These are phyloP conservation scores for Kwoniella newhampshirensis DNA, from an alignment of 768 basidiomycete genomes.

Conservation along the genomic window DNA sequence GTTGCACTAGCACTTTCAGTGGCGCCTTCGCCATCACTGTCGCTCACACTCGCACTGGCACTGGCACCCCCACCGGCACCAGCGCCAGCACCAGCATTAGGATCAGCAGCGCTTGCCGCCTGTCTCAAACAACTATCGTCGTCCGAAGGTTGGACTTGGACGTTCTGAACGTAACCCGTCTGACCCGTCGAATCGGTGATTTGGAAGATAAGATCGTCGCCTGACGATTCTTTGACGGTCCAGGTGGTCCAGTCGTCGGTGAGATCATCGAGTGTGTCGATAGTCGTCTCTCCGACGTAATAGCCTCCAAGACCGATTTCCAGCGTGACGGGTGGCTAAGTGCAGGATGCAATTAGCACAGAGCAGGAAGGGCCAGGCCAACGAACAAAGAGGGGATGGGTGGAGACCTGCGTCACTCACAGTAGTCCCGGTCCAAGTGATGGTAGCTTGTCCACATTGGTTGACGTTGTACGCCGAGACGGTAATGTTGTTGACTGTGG, in stretches of 20 bases:
- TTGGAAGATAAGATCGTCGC: constrained; percentile 43
- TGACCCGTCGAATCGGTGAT: constrained; percentile 39
- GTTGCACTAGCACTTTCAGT: no score
- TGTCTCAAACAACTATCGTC: constrained; percentile 29
- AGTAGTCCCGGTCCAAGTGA: constrained; percentile 42
- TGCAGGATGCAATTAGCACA: neutral
- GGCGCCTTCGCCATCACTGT: no score
- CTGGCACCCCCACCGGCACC: neutral
- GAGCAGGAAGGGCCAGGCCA: neutral
- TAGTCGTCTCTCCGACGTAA: constrained; percentile 38
- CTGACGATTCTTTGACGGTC: constrained; percentile 35
- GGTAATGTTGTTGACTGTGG: constrained; percentile 41
- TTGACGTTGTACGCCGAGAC: constrained; percentile 37
- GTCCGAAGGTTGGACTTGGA: constrained; percentile 28
- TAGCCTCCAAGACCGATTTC: constrained; percentile 45
- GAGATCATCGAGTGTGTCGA: constrained; percentile 29
- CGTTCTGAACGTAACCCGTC: constrained; percentile 48
- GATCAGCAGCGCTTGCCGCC: no score
- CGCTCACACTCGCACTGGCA: no score
- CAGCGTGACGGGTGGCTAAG: constrained; percentile 37
- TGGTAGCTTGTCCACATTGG: constrained; percentile 40
- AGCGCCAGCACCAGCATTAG: neutral
- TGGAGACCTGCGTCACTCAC: constrained; percentile 24
- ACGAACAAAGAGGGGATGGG: neutral
- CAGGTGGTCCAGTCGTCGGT: constrained; percentile 24